phyloP scores from a whole-genome alignment of 352 stramenopile species.

The Globisporangium ultimum region DNA sequence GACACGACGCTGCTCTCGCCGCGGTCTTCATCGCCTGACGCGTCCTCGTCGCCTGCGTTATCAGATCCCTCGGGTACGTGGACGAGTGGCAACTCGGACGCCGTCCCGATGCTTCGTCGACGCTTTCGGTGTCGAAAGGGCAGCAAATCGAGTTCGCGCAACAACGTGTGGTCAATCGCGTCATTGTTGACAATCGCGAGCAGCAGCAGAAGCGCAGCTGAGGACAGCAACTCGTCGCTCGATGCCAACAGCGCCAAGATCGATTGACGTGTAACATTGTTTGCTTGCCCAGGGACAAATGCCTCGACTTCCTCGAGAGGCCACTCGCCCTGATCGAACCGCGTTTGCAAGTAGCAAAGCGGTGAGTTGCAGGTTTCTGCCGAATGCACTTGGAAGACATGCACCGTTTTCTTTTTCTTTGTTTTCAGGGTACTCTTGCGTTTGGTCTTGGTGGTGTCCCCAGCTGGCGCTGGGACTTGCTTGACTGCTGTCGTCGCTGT shows the following conservation, averaged over 20 bases:
- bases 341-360: conserved; percentile 76
- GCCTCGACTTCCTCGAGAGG: conserved; percentile 62
- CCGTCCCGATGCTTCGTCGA: conserved; percentile 9
- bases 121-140: conserved; percentile 39
- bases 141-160: conserved; percentile 59
- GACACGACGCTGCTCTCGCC: conserved; percentile 16
- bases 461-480: background rate
- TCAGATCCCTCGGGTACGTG: conserved; percentile 12
- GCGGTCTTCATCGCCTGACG: background rate
- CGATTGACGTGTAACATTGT: conserved; percentile 56
- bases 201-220: conserved; percentile 54
- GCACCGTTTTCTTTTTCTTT: conserved; percentile 14
- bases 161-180: conserved; percentile 53
- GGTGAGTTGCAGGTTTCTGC: conserved; percentile 47
- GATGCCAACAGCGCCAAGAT: conserved; percentile 62
- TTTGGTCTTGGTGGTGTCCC: conserved; percentile 16
- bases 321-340: conserved; percentile 77
- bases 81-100: background rate
- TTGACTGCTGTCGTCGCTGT: too few relatives aligned
- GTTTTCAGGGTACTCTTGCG: conserved; percentile 14
- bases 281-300: conserved; percentile 37
- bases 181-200: conserved; percentile 66
- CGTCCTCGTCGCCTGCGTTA: conserved; percentile 13
- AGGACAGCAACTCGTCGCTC: conserved; percentile 57
- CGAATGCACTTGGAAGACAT: conserved; percentile 61